phyloP scores from a whole-genome alignment of 2,329 filamentous ascomycete species.

The Diaporthe helianthi region DNA sequence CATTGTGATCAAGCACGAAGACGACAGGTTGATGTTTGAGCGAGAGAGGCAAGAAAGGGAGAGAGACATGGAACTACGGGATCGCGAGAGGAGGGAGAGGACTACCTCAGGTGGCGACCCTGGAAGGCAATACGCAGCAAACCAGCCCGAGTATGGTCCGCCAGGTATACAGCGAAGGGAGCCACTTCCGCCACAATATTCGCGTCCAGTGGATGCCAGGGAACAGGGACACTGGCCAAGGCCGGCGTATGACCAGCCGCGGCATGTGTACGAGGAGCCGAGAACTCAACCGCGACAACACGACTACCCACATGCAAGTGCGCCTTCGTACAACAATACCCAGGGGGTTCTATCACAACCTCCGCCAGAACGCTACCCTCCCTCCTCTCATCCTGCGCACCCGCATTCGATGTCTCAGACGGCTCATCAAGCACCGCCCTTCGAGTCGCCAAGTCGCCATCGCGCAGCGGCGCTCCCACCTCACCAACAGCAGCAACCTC shows the following conservation, averaged over 20 bases:
- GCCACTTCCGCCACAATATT: conserved; percentile 50
- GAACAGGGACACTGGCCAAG: conserved; percentile 49
- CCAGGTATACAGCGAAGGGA: conserved; percentile 40
- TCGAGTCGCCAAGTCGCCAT: conserved; percentile 60
- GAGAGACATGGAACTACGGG: conserved; percentile 51
- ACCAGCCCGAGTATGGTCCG: conserved; percentile 52
- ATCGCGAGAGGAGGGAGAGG: conserved; percentile 47
- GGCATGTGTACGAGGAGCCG: conserved; percentile 49
- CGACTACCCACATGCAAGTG: conserved; percentile 56
- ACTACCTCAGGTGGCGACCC: conserved; percentile 58
- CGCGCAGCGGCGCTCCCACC: conserved; percentile 49
- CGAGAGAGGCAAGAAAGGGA: conserved; percentile 43
- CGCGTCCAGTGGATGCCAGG: conserved; percentile 50
- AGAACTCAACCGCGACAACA: conserved; percentile 51
- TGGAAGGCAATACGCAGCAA: conserved; percentile 51
- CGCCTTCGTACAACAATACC: conserved; percentile 48
- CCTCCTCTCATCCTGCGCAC: conserved; percentile 42
- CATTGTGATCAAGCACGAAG: conserved; percentile 57
- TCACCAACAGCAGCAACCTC: conserved; percentile 45
- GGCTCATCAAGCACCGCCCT: conserved; percentile 45
- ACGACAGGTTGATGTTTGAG: conserved; percentile 58
- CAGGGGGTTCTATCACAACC: conserved; percentile 46
- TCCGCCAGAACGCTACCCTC: conserved; percentile 50
- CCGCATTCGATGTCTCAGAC: conserved; percentile 45
- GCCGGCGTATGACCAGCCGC: conserved; percentile 51